Evolutionary conservation across 2,329 filamentous ascomycete genomes (phyloP).

Genomic region (Aspergillus arachidicola): DNA sequence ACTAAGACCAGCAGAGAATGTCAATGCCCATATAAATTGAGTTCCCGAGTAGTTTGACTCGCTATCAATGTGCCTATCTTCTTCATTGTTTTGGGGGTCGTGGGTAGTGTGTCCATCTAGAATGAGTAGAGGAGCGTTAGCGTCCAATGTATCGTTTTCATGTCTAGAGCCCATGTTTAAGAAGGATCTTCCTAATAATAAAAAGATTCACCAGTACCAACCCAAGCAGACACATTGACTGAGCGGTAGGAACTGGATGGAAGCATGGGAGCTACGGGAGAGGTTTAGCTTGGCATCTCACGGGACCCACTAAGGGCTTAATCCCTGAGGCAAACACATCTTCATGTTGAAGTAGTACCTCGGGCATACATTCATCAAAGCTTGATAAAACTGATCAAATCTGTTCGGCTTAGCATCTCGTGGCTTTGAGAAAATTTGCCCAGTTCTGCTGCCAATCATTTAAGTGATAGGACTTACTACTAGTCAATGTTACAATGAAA

Average conservation of each 20-base stretch:
- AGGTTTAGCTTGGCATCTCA: slow-evolving; percentile 8
- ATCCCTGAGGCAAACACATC: neutral
- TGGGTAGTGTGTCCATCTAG: slow-evolving; percentile 15
- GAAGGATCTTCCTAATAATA: slow-evolving; percentile 10
- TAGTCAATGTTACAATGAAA: neutral
- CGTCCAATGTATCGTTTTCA: slow-evolving; percentile 23
- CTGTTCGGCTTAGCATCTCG: neutral
- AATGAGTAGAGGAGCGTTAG: slow-evolving; percentile 36
- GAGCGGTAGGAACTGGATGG: neutral
- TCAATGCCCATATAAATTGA: slow-evolving; percentile 58
- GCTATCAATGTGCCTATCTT: slow-evolving; percentile 6
- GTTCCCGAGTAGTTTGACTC: slow-evolving; percentile 29
- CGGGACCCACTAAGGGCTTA: slow-evolving; percentile 20
- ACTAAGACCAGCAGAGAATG: slow-evolving; percentile 59
- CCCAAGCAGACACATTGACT: neutral
- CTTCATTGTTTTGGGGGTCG: slow-evolving; percentile 9
- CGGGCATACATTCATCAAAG: neutral
- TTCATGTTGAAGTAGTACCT: neutral
- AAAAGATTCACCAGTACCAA: slow-evolving; percentile 10
- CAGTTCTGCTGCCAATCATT: neutral
- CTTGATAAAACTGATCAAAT: neutral
- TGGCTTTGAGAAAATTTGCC: neutral
- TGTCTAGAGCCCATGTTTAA: slow-evolving; percentile 29
- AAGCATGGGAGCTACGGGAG: no score
- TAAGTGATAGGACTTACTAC: neutral